A percentile compares a stretch with the other conserved stretches of the same genome.
Evolutionary conservation across 2,329 filamentous ascomycete genomes (phyloP).

Genomic region (Scedosporium boydii): DNA sequence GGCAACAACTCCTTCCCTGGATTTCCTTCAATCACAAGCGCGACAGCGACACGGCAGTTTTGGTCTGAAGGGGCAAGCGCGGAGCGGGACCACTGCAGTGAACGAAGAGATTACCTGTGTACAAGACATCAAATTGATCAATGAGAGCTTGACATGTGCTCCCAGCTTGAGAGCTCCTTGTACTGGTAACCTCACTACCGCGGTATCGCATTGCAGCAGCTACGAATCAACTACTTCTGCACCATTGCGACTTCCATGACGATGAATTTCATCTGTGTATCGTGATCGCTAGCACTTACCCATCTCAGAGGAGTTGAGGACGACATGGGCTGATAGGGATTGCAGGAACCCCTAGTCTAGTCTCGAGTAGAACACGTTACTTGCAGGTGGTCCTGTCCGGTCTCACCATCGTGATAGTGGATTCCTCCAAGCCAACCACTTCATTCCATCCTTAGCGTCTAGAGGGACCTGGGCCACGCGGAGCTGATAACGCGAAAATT

Average conservation of each 20-base stretch:
- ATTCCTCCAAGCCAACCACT: too few species aligned
- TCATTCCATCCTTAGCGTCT: too few species aligned
- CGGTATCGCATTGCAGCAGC: not conserved
- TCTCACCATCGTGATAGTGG: too few species aligned
- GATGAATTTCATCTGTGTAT: too few species aligned
- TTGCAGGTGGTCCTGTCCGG: too few species aligned
- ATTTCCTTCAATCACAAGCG: not conserved
- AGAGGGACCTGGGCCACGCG: too few species aligned
- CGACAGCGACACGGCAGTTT: not conserved
- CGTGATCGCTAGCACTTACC: not conserved
- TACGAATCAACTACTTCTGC: not conserved
- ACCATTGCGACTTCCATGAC: not conserved
- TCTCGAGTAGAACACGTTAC: too few species aligned
- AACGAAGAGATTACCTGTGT: too few species aligned
- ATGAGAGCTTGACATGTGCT: not conserved
- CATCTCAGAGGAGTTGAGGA: not conserved
- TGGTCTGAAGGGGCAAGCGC: not conserved
- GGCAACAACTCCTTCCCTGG: not conserved
- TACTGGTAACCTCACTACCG: not conserved
- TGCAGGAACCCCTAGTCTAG: too few species aligned
- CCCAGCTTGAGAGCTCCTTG: not conserved
- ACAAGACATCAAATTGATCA: too few species aligned
- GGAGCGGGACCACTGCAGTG: not conserved
- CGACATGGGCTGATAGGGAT: too few species aligned
- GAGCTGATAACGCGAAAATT: too few species aligned